These are phyloP conservation scores for Aspergillus campestris DNA, from an alignment of 495 filamentous ascomycete species.

Conservation along the genomic window DNA sequence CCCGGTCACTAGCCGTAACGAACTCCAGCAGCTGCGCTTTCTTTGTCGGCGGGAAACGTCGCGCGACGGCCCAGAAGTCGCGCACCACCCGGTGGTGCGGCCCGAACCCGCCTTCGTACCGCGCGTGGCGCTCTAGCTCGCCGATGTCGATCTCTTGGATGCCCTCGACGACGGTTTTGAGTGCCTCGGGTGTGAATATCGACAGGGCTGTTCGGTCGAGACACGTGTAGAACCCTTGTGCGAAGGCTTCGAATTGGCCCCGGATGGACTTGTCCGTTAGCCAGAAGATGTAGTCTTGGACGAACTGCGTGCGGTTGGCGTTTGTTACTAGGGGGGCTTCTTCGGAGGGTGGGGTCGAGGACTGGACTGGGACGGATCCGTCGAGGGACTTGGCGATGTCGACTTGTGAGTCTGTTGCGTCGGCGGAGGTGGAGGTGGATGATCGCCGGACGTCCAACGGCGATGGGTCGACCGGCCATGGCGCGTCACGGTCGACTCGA, in stretches of 20 bases:
- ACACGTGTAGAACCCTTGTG: slow-evolving; percentile 69
- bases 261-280: slow-evolving; percentile 69
- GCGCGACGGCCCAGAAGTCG: slow-evolving; percentile 79
- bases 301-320: slow-evolving; percentile 65
- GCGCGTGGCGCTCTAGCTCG: slow-evolving; percentile 56
- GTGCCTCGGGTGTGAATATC: slow-evolving; percentile 59
- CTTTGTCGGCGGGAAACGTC: slow-evolving; percentile 50
- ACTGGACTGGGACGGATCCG: slow-evolving; percentile 12
- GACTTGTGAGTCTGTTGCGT: slow-evolving; percentile 13
- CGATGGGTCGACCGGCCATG: slow-evolving; percentile 24
- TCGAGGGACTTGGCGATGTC: slow-evolving; percentile 12
- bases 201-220: slow-evolving; percentile 59
- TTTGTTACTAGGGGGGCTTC: slow-evolving; percentile 56
- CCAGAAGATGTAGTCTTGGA: slow-evolving; percentile 83
- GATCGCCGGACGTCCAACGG: slow-evolving; percentile 11
- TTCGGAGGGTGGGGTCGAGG: slow-evolving; percentile 18
- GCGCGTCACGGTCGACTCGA: slow-evolving; percentile 25
- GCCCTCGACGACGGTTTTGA: slow-evolving; percentile 78
- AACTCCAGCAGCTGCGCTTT: slow-evolving; percentile 80
- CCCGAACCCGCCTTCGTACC: slow-evolving; percentile 73
- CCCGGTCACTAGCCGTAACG: slow-evolving; percentile 83
- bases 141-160: slow-evolving; percentile 65
- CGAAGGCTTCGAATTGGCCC: slow-evolving; percentile 73
- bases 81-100: slow-evolving; percentile 55
- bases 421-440: slow-evolving; percentile 16